Evolutionary conservation across 352 stramenopile species (phyloP), one percentile per base, ranked within the genome.

Genomic region (Aphanomyces euteiches): DNA sequence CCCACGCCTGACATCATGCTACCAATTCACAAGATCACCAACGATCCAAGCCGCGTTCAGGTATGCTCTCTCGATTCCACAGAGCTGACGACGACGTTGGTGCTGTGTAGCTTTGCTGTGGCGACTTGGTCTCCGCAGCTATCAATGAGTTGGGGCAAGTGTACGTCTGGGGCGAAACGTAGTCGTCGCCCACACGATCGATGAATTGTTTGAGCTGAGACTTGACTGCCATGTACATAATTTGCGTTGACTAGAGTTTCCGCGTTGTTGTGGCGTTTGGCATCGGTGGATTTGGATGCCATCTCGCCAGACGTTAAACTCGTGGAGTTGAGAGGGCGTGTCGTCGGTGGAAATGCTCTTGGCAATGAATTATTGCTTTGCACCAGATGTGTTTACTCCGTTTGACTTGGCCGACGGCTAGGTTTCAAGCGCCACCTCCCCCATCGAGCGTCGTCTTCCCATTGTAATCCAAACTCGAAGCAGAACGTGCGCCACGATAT

Each of bases 161-260:
- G 12, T 67, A 67, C 6, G 19, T 67, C 1, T 67, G 59, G 59
- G 59, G 59, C n/a, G n/a, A n/a, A n/a, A n/a, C n/a, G n/a, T 28
- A 2, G 28, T 28, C 28, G 28, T 28, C 28, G 28, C 28, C 28
- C 28, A 28, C 0, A 28, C 28, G 28, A 28, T 28, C 2, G 28
- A 28, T 2, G 28, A 28, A 2, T 28, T 2, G 28, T 28, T 28
- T 28, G 28, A 28, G 28, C 28, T 28, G 28, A 28, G 28, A 28
- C 28, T 28, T 28, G 28, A 28, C 28, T 28, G 28, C 28, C 28
- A 28, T 28, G 28, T 28, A 28, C 28, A 28, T 28, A 28, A 28
- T 28, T 28, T 28, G 28, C 28, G 28, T 2, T 28, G 28, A 28
- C 28, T 28, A 28, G 1, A 28, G 28, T 28, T 28, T 28, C 28